Evolutionary conservation across 495 filamentous ascomycete genomes (phyloP).

Genomic region (Hyaloscypha finlandica): DNA sequence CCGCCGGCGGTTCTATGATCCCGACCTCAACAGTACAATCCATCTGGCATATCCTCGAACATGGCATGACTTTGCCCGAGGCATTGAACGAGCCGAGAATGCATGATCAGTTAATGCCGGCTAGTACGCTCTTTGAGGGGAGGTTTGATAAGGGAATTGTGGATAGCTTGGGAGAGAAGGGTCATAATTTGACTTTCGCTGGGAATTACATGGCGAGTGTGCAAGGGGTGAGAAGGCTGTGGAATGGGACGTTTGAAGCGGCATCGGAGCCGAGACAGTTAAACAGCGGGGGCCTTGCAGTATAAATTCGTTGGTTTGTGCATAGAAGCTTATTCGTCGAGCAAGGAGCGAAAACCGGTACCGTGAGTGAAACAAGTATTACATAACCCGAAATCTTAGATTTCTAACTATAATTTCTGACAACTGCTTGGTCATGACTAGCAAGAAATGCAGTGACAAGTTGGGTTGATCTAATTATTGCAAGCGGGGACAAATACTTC

Average conservation of each 20-base stretch:
- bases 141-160: conserved; percentile 66
- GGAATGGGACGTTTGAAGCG: conserved; percentile 77
- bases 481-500: too few species aligned
- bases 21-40: conserved; percentile 82
- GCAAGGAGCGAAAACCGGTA: background rate
- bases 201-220: conserved; percentile 64
- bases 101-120: conserved; percentile 83
- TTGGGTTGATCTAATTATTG: too few species aligned
- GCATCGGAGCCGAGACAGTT: conserved; percentile 67
- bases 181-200: conserved; percentile 77
- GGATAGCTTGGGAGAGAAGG: conserved; percentile 59
- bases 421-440: too few species aligned
- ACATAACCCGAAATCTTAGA: too few species aligned
- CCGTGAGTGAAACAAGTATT: too few species aligned
- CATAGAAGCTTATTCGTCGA: background rate
- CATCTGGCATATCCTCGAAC: conserved; percentile 72
- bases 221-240: conserved; percentile 66
- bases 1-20: conserved; percentile 86
- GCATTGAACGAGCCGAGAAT: conserved; percentile 68
- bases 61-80: conserved; percentile 54
- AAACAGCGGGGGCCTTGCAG: conserved; percentile 65
- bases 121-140: conserved; percentile 69
- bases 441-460: too few species aligned
- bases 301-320: conserved; percentile 47
- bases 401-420: too few species aligned